phyloP scores from a whole-genome alignment of 2,329 filamentous ascomycete species.

The Cordyceps pruinosa region DNA sequence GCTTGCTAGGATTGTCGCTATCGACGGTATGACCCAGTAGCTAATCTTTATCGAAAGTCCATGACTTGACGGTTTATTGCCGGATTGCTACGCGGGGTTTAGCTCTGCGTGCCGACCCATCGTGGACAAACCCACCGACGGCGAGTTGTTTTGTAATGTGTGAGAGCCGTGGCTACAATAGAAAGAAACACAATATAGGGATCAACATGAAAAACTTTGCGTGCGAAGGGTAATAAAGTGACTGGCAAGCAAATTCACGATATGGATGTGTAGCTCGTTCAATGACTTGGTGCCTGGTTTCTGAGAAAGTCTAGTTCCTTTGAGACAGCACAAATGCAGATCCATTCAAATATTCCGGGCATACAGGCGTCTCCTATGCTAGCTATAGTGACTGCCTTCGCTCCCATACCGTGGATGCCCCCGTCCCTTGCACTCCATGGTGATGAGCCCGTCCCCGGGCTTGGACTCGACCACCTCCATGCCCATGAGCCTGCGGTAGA shows the following conservation, averaged over 20 bases:
- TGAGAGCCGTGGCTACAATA: too few species aligned
- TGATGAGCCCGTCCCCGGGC: constrained; percentile 10
- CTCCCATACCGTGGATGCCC: constrained; percentile 13
- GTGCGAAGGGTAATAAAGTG: too few species aligned
- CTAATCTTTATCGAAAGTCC: not conserved
- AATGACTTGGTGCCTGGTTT: too few species aligned
- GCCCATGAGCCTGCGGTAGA: constrained; percentile 25
- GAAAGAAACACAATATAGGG: too few species aligned
- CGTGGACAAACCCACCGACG: not conserved
- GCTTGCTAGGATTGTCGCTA: too few species aligned
- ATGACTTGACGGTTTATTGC: not conserved
- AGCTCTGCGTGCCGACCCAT: not conserved
- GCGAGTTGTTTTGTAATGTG: too few species aligned
- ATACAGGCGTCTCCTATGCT: not conserved
- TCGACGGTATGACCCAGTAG: not conserved
- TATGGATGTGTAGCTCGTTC: too few species aligned
- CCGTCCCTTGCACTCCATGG: constrained; percentile 20
- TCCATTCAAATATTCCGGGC: too few species aligned
- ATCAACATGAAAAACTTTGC: too few species aligned
- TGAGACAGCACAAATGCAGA: too few species aligned
- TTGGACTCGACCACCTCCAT: constrained; percentile 22
- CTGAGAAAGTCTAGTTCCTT: too few species aligned
- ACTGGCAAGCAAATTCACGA: too few species aligned
- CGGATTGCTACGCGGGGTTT: not conserved
- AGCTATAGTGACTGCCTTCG: not conserved